Evolutionary conservation across 495 filamentous ascomycete species (phyloP), one percentile per base, ranked within the genome.

Genomic region (Copromyces sp.): DNA sequence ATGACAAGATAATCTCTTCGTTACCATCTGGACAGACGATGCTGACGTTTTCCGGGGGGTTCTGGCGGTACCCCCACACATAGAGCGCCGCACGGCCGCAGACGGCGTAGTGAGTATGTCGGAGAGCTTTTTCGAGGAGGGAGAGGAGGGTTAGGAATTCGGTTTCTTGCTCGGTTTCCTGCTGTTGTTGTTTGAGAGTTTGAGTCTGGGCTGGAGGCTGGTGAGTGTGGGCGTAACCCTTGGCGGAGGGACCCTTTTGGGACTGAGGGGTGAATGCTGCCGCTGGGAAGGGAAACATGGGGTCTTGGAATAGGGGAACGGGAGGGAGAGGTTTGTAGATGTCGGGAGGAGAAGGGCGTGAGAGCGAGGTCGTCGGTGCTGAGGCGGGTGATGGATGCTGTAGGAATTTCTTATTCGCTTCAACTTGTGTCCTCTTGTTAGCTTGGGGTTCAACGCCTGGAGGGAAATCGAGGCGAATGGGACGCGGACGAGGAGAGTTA

Each of bases 41-140:
- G 11, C 74, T 79, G 32, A 83, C 72, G 12, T 77, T 70, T 9
- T 42, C 68, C 0, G 77, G 76, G 4, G 73, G 45, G 14, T 24
- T 0, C 0, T 14, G 29, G 53, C 53, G 53, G 69, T 75, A 79
- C 16, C 82, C 82, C 77, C 82, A 80, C n/a, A 78, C 77, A 9
- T 73, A 71, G 5, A 85, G 76, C 32, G 82, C 82, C 3, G 75
- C 78, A 12, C 79, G 80, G 4, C 83, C 82, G 72, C 77, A 77
- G 38, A 85, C 79, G 7, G 78, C 81, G 78, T 84, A 85, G 37
- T 76, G 80, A 5, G 81, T 79, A 72, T 84, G 81, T 3, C 53
- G 37, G 12, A 84, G 72, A 2, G 76, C 73, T 1, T 68, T 65
- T 73, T 82, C 76, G 42, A 85, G 47, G 17, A 72, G 71, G 68